phyloP scores from a whole-genome alignment of 2,329 filamentous ascomycete species.

The Aspergillus hortae region DNA sequence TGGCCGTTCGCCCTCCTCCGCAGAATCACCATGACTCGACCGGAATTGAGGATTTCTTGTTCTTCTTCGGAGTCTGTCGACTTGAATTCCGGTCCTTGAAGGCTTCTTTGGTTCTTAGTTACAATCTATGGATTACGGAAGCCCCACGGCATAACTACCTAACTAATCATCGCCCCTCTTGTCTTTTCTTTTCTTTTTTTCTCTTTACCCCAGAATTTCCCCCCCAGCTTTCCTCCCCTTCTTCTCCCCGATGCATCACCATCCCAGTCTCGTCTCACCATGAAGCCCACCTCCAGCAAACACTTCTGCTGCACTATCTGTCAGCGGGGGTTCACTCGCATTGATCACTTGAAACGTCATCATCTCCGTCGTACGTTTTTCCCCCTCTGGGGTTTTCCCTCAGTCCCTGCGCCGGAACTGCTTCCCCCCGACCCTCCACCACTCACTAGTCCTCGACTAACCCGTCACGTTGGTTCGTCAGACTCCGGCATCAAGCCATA shows the following conservation, averaged over 20 bases:
- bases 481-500: slow-evolving; percentile 49
- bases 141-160: neutral
- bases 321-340: slow-evolving; percentile 44
- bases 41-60: neutral
- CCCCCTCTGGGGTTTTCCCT: neutral
- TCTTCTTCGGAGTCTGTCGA: neutral
- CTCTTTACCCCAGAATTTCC: slow-evolving; percentile 19
- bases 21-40: neutral
- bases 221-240: neutral
- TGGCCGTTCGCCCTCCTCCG: neutral
- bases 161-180: neutral
- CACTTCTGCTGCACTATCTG: slow-evolving; percentile 44
- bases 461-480: slow-evolving; percentile 19
- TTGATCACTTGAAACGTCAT: slow-evolving; percentile 48
- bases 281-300: slow-evolving; percentile 37
- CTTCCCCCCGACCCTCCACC: neutral
- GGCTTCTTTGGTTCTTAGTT: too few species aligned
- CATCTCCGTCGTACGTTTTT: slow-evolving; percentile 40
- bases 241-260: slow-evolving; percentile 25
- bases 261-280: slow-evolving; percentile 14
- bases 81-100: too few species aligned
- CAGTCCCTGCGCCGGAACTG: neutral
- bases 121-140: too few species aligned
- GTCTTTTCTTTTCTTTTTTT: slow-evolving; percentile 1
- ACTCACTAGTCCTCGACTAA: slow-evolving; percentile 5